Percentiles rank a stretch among this genome's conserved stretches.
Evolutionary conservation across 805 yeast species (phyloP).

Genomic region (Tetrapisispora pingtungensis): DNA sequence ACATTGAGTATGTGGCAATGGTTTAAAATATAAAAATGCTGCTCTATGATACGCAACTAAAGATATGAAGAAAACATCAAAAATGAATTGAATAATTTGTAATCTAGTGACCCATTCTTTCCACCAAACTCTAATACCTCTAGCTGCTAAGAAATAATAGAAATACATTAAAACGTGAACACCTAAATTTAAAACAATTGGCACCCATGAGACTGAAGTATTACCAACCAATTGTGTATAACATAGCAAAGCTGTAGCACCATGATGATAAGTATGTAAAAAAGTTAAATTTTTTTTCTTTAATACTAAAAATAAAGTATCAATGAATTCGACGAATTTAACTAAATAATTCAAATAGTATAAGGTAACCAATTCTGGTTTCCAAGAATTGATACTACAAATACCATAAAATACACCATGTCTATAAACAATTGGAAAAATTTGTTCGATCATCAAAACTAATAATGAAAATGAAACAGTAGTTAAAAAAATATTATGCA

Average conservation of each 20-base stretch:
- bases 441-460: conserved; percentile 69
- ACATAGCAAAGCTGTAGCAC: conserved; percentile 92
- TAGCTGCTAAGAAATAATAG: conserved; percentile 87
- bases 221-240: conserved; percentile 85
- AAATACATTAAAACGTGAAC: conserved; percentile 97
- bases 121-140: conserved; percentile 98
- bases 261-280: conserved; percentile 94
- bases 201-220: conserved; percentile 93
- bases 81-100: conserved; percentile 86
- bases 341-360: conserved; percentile 89
- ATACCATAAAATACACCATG: conserved; percentile 80
- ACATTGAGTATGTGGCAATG: conserved; percentile 52
- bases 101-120: conserved; percentile 97
- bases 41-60: conserved; percentile 74
- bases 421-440: conserved; percentile 61
- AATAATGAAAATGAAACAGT: conserved; percentile 55
- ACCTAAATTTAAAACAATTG: conserved; percentile 75
- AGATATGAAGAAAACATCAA: conserved; percentile 85
- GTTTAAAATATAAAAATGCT: conserved; percentile 31
- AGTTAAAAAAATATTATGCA: conserved; percentile 76
- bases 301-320: conserved; percentile 83
- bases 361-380: conserved; percentile 69
- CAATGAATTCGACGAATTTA: conserved; percentile 80
- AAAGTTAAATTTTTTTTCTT: conserved; percentile 87
- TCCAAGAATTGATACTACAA: conserved; percentile 70